These are phyloP conservation scores for Lophiostoma macrostomum DNA, from an alignment of 495 filamentous ascomycete species.

Conservation along the genomic window DNA sequence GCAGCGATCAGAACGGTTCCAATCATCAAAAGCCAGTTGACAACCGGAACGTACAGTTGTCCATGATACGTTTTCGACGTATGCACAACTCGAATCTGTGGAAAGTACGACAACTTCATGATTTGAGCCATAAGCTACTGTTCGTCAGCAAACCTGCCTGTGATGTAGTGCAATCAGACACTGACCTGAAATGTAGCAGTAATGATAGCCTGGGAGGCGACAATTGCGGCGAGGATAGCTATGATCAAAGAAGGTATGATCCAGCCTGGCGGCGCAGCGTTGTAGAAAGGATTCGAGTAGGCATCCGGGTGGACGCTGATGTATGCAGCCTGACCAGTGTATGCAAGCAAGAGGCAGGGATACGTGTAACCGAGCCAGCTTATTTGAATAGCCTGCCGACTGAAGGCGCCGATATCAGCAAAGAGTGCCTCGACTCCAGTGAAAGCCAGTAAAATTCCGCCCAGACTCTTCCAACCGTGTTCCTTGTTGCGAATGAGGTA, in stretches of 20 bases:
- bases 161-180: not conserved
- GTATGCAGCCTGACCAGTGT: constrained; percentile 72
- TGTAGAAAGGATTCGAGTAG: constrained; percentile 70
- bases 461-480: constrained; percentile 63
- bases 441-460: constrained; percentile 68
- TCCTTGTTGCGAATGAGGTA: constrained; percentile 62
- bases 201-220: constrained; percentile 76
- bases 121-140: constrained; percentile 59
- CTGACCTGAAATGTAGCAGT: constrained; percentile 64
- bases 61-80: constrained; percentile 64
- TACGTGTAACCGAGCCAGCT: constrained; percentile 65
- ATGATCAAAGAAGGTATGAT: constrained; percentile 64
- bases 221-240: constrained; percentile 66
- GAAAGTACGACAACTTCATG: constrained; percentile 72
- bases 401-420: constrained; percentile 71
- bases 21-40: constrained; percentile 72
- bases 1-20: constrained; percentile 71
- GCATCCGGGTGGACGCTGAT: constrained; percentile 59
- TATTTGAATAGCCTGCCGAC: constrained; percentile 49
- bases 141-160: not conserved
- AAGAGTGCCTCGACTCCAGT: constrained; percentile 75
- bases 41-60: constrained; percentile 68
- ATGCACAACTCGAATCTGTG: constrained; percentile 66
- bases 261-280: constrained; percentile 62
- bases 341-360: constrained; percentile 67